Percentiles rank a stretch among this genome's conserved stretches.
These are phyloP conservation scores for Wickerhamomyces hampshirensis DNA, from an alignment of 805 yeast species.

Conservation along the genomic window DNA sequence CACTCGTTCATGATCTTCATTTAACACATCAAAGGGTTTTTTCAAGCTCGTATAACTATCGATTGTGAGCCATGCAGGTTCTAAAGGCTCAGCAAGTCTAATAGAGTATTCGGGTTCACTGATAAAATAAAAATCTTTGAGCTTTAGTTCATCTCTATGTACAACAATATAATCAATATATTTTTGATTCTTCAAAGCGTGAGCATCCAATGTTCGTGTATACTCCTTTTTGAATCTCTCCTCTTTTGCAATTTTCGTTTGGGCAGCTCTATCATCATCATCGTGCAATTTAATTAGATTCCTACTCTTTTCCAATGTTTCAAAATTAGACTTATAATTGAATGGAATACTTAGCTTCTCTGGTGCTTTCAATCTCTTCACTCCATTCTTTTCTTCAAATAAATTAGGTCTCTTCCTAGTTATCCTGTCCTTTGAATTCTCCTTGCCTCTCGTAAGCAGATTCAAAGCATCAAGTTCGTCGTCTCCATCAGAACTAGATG, in stretches of 20 bases:
- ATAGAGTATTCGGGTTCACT: not conserved
- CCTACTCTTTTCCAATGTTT: slow-evolving; percentile 6
- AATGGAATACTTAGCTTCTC: slow-evolving; percentile 1
- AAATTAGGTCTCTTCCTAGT: slow-evolving; percentile 3
- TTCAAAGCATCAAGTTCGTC: slow-evolving; percentile 1
- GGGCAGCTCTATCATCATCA: slow-evolving; percentile 8
- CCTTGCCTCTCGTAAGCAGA: not conserved
- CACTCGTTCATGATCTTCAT: not conserved
- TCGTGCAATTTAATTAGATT: slow-evolving; percentile 5
- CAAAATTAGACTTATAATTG: not conserved
- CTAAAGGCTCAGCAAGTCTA: too few species aligned
- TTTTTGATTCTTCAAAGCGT: slow-evolving; percentile 3
- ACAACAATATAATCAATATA: slow-evolving; percentile 6
- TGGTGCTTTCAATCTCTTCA: slow-evolving; percentile 4
- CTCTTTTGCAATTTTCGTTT: slow-evolving; percentile 4
- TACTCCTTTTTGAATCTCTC: slow-evolving; percentile 8
- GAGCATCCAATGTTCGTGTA: slow-evolving; percentile 1
- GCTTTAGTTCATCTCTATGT: slow-evolving; percentile 2
- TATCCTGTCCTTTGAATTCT: not conserved
- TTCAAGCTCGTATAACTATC: slow-evolving; percentile 1
- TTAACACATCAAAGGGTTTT: slow-evolving; percentile 1
- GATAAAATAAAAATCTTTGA: slow-evolving; percentile 9
- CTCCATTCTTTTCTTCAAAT: slow-evolving; percentile 5
- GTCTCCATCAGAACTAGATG: slow-evolving; percentile 1
- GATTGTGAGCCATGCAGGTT: slow-evolving; percentile 1